These are phyloP conservation scores for Zygosaccharomyces sapae DNA, from an alignment of 1,139 yeast species.

Conservation along the genomic window DNA sequence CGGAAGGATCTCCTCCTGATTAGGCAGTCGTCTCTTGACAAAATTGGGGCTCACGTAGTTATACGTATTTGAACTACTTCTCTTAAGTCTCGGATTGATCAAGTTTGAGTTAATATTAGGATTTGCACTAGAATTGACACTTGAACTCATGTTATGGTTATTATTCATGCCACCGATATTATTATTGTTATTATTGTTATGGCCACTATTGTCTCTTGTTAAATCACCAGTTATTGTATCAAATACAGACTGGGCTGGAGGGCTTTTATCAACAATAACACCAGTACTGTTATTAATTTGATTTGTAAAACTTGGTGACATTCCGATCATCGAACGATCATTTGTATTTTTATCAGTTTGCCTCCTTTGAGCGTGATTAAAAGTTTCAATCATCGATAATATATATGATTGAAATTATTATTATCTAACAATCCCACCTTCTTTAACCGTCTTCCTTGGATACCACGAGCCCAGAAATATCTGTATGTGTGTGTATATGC, in stretches of 20 bases:
- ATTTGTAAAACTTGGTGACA: conserved; percentile 4
- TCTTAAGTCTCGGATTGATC: conserved; percentile 26
- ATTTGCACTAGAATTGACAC: background rate
- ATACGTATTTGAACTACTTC: conserved; percentile 36
- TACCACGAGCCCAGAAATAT: too few species aligned
- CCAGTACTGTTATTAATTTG: conserved; percentile 1
- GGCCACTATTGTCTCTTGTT: background rate
- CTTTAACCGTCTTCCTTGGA: too few species aligned
- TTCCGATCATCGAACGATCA: conserved; percentile 4
- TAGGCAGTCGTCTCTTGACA: conserved; percentile 29
- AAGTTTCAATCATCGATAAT: conserved; percentile 5
- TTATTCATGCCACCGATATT: background rate
- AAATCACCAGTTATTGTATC: conserved; percentile 1
- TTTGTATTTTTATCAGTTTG: conserved; percentile 5
- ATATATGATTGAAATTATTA: background rate
- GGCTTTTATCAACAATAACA: background rate
- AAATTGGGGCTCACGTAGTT: conserved; percentile 19
- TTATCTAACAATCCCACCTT: background rate
- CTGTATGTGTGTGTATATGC: too few species aligned
- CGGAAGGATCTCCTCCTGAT: conserved; percentile 11
- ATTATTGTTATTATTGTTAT: background rate
- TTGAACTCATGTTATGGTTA: background rate
- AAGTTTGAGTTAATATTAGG: background rate
- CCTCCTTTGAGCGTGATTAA: conserved; percentile 5
- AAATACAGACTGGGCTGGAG: conserved; percentile 3